Base-by-base conservation (phyloP, 192 early-diverging fungal genomes). In the Coemansia furcata region DNA sequence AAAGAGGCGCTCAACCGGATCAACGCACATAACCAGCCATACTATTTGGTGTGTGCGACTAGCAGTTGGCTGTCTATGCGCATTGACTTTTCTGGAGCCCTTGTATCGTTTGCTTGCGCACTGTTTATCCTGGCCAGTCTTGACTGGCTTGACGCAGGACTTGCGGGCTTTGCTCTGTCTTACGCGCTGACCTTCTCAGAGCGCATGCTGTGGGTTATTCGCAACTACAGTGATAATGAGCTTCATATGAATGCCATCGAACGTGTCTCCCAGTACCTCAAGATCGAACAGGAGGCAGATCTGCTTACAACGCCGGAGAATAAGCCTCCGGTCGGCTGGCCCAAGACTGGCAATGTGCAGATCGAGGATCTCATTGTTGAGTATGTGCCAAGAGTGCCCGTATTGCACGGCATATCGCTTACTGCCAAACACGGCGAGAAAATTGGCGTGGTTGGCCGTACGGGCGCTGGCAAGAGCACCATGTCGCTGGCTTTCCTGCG, bases 371-470 rank as follows among this genome's bases (percentile, higher is more conserved):
- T 98, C 33, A 72, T 85, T 6, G 85, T 95, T 60, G 86, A 87
- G 55, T 96, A 98, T 65, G 77, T 87, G 0, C 87, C 89, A 36
- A 92, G 92, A 40, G 85, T 86, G 26, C 88, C 87, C 19, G 90
- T 94, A 10, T 85, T 98, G 21, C 89, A 92, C 42, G 82, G 87
- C 44, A 72, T 99, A 35, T 87, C 86, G 8, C 85, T 96, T 57
- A 58, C 73, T 3, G 87, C 95, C 60, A 82, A 82, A 15, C 85
- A 90, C 21, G 78, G 82, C 9, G 86, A 92, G 75, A 93, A 93
- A 73, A 90, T 98, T 70, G 96, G 93, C 40, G 87, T 97, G 70
- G 93, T 95, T 50, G 95, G 94, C 14, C 86, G 95, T 12, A 92
- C 94, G 4, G 93, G 93, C 10, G 88, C 91, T 12, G 93, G 92